phyloP scores from a whole-genome alignment of 2,329 filamentous ascomycete genomes.

The Trichophyton simii region DNA sequence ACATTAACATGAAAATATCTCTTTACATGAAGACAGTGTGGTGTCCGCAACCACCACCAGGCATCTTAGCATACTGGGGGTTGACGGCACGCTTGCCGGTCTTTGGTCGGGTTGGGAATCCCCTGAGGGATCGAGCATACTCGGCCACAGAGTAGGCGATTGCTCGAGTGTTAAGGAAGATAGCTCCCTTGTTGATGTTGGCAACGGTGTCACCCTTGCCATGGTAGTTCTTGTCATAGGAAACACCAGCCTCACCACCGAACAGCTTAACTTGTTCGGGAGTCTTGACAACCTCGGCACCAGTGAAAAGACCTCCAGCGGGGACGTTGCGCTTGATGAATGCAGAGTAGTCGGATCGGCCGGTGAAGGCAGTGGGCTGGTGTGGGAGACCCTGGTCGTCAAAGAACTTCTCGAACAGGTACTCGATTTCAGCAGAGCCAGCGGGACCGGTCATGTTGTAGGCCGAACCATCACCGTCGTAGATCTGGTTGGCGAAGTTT shows the following conservation, averaged over 20 bases:
- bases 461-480: constrained; percentile 45
- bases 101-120: constrained; percentile 9
- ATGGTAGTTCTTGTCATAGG: constrained; percentile 48
- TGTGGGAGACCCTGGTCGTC: constrained; percentile 49
- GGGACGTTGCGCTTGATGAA: constrained; percentile 64
- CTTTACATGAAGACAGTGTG: neutral
- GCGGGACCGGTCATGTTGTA: constrained; percentile 43
- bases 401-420: constrained; percentile 59
- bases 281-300: constrained; percentile 66
- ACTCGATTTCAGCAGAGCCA: constrained; percentile 57
- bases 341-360: constrained; percentile 65
- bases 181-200: constrained; percentile 44
- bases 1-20: neutral
- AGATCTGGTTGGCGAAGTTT: constrained; percentile 46
- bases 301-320: constrained; percentile 62
- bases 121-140: constrained; percentile 43
- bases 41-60: neutral
- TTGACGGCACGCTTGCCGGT: constrained; percentile 5
- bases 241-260: constrained; percentile 53
- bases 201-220: constrained; percentile 39
- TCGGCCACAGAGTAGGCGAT: constrained; percentile 42
- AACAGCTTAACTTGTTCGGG: constrained; percentile 52
- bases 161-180: constrained; percentile 43
- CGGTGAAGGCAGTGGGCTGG: constrained; percentile 62
- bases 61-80: neutral